Evolutionary conservation across 441 rosid genomes (phyloP).

Genomic region (Flueggea neowawraea): DNA sequence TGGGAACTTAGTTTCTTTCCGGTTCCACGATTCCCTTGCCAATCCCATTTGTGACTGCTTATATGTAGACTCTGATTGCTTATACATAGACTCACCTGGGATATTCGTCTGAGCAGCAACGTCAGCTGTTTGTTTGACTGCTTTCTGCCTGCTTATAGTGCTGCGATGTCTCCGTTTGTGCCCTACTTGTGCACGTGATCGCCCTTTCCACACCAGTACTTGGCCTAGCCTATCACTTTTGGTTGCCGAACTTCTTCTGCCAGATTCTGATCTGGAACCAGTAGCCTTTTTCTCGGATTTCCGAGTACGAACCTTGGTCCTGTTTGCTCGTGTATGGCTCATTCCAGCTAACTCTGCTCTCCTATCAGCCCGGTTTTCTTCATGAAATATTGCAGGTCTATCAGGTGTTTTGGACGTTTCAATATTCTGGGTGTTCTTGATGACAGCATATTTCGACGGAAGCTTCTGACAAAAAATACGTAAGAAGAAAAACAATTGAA

Average conservation of each 20-base stretch:
- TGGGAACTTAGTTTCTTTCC: constrained; percentile 36
- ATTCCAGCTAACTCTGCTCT: constrained; percentile 33
- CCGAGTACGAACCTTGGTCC: constrained; percentile 43
- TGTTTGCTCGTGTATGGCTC: constrained; percentile 38
- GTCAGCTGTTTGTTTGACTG: constrained; percentile 33
- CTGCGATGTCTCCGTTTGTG: constrained; percentile 54
- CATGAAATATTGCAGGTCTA: constrained; percentile 34
- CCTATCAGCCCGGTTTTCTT: constrained; percentile 45
- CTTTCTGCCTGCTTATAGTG: constrained; percentile 40
- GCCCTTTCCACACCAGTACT: constrained; percentile 40
- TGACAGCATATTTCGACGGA: constrained; percentile 45
- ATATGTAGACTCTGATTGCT: constrained; percentile 12
- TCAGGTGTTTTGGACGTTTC: constrained; percentile 15
- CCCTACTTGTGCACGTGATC: constrained; percentile 40
- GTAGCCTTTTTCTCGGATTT: constrained; percentile 33
- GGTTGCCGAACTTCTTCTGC: constrained; percentile 33
- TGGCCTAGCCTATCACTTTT: constrained; percentile 21
- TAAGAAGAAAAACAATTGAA: too few relatives aligned
- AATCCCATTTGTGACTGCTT: constrained; percentile 16
- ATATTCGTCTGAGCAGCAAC: constrained; percentile 23
- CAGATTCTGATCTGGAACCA: constrained; percentile 38
- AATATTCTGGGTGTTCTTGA: constrained; percentile 21
- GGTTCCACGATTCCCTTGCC: constrained; percentile 30
- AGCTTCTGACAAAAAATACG: constrained; percentile 47
- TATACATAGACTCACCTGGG: constrained; percentile 19